Percentiles rank a stretch among this genome's conserved stretches.
phyloP scores from a whole-genome alignment of 1,284 basidiomycete genomes.

The Ustilago cynodontis region DNA sequence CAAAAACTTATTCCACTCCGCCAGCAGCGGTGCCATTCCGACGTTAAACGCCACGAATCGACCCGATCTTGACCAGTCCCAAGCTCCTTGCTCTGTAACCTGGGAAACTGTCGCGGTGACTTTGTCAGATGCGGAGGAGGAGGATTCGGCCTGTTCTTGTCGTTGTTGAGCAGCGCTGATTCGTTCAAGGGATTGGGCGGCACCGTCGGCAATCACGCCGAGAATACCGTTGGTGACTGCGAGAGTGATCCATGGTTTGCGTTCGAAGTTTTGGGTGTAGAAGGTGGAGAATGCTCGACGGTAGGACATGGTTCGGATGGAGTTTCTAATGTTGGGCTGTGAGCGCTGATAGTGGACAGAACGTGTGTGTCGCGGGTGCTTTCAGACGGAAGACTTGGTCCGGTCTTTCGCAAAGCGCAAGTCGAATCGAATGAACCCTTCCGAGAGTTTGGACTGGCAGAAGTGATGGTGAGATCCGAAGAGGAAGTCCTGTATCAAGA shows the following conservation, averaged over 20 bases:
- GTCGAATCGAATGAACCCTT: no score
- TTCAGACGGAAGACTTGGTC: neutral
- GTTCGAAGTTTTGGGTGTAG: slow-evolving; percentile 64
- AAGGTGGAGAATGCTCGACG: slow-evolving; percentile 56
- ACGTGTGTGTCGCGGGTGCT: no score
- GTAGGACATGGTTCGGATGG: slow-evolving; percentile 30
- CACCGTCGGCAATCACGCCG: slow-evolving; percentile 60
- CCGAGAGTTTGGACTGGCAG: no score
- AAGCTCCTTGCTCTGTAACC: slow-evolving; percentile 10
- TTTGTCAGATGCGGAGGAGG: neutral
- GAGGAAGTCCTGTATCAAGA: neutral
- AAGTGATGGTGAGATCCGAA: neutral
- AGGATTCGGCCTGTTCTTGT: neutral
- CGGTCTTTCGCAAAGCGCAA: no score
- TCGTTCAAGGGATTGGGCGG: slow-evolving; percentile 64
- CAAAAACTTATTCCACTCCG: slow-evolving; percentile 67
- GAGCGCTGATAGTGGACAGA: no score
- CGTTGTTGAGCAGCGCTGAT: slow-evolving; percentile 26
- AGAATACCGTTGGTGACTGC: slow-evolving; percentile 66
- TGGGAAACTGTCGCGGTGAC: neutral
- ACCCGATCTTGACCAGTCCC: slow-evolving; percentile 58
- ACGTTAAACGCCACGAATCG: slow-evolving; percentile 65
- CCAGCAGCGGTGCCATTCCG: slow-evolving; percentile 65
- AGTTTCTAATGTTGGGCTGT: no score
- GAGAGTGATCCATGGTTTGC: slow-evolving; percentile 64